These are phyloP conservation scores for Oryza australiensis DNA, from an alignment of 176 grass and related monocot genomes.

Conservation along the genomic window DNA sequence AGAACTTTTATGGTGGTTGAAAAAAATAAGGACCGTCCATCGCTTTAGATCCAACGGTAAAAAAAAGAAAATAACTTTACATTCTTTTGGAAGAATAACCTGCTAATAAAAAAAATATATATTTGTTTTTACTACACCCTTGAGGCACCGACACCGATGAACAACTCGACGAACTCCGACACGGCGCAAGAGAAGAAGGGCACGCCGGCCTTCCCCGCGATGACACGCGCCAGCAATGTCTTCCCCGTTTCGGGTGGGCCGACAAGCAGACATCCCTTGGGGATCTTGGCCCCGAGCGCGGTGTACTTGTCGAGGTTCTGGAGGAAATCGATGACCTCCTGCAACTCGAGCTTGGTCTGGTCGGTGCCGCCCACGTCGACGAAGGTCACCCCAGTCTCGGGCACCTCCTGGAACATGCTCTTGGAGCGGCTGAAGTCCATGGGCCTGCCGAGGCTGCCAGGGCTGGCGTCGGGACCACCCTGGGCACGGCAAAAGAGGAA, in stretches of 20 bases:
- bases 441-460: conserved; percentile 78
- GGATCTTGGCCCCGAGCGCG: conserved; percentile 84
- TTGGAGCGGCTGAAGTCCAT: conserved; percentile 97
- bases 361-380: conserved; percentile 83
- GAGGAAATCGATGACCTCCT: conserved; percentile 93
- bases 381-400: conserved; percentile 83
- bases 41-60: too few species aligned
- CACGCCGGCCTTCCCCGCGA: conserved; percentile 84
- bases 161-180: conserved; percentile 94
- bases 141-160: conserved; percentile 86
- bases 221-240: conserved; percentile 73
- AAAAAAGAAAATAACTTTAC: too few species aligned
- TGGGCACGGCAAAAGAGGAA: conserved; percentile 92
- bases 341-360: conserved; percentile 95
- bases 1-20: too few species aligned
- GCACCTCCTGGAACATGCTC: conserved; percentile 99
- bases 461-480: conserved; percentile 69
- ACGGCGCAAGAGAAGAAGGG: conserved; percentile 94
- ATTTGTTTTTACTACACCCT: too few species aligned
- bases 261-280: conserved; percentile 93
- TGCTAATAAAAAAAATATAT: too few species aligned
- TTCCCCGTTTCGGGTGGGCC: too few species aligned
- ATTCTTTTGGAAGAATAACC: too few species aligned
- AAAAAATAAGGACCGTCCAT: too few species aligned
- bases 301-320: conserved; percentile 99